These are phyloP conservation scores for Hanseniaspora sp. DNA, from an alignment of 1,139 yeast genomes.

Conservation along the genomic window DNA sequence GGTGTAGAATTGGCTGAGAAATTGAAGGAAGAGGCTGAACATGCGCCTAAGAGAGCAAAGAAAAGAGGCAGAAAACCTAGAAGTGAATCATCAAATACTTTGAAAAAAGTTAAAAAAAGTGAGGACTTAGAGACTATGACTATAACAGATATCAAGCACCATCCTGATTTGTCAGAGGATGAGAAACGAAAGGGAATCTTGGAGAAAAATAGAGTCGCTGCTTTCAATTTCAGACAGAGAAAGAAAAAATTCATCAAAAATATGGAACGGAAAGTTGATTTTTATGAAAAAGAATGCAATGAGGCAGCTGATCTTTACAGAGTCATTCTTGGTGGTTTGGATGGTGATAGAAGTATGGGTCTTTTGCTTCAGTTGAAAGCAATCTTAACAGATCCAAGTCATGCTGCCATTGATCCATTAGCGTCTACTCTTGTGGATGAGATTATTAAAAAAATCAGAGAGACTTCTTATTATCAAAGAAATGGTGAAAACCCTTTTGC, in stretches of 20 bases:
- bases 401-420: not conserved
- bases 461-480: constrained; percentile 10
- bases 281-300: constrained; percentile 61
- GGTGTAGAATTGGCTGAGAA: constrained; percentile 1
- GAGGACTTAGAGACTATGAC: constrained; percentile 2
- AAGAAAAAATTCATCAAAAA: constrained; percentile 80
- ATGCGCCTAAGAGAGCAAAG: constrained; percentile 7
- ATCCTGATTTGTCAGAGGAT: constrained; percentile 23
- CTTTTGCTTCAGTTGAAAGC: not conserved
- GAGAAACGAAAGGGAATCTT: constrained; percentile 58
- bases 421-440: constrained; percentile 4
- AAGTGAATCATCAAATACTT: constrained; percentile 7
- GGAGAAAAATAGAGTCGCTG: constrained; percentile 90
- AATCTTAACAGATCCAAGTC: not conserved
- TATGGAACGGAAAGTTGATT: constrained; percentile 65
- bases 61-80: constrained; percentile 17
- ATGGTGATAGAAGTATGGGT: not conserved
- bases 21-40: constrained; percentile 14
- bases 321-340: not conserved
- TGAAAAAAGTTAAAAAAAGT: not conserved
- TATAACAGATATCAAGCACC: constrained; percentile 15
- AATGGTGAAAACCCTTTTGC: constrained; percentile 12
- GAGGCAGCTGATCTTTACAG: constrained; percentile 36
- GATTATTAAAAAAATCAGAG: not conserved
- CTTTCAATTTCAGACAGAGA: constrained; percentile 87